Conservation (phyloP, 2,329 filamentous ascomycete genomes). For the Claviceps capensis region DNA sequence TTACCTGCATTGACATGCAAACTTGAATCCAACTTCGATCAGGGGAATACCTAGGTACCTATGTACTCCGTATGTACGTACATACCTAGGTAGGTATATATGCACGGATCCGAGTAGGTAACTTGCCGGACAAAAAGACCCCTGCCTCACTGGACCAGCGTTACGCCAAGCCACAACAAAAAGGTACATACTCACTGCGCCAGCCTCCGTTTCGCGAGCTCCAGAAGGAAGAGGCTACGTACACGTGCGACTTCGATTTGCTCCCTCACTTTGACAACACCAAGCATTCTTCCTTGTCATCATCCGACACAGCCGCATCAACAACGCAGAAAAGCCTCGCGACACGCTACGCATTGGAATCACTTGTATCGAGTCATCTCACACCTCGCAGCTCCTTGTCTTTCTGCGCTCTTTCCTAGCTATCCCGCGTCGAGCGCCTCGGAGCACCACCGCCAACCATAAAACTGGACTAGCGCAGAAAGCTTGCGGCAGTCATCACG, state of each 20-base stretch:
- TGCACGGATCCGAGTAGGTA: not conserved
- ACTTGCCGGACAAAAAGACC: not conserved
- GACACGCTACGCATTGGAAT: not conserved
- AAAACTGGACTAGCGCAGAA: not conserved
- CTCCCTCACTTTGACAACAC: conserved; percentile 14
- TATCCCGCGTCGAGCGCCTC: conserved; percentile 1
- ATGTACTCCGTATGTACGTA: no score
- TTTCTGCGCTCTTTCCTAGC: not conserved
- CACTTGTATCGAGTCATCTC: not conserved
- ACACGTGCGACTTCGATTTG: conserved; percentile 5
- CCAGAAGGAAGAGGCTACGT: conserved; percentile 18
- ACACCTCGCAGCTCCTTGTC: not conserved
- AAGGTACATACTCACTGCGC: conserved; percentile 1
- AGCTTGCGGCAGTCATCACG: conserved; percentile 21
- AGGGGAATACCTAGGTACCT: no score
- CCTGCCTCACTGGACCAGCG: not conserved
- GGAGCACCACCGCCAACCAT: not conserved
- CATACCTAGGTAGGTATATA: no score
- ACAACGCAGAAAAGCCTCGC: conserved; percentile 7
- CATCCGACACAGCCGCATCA: conserved; percentile 10
- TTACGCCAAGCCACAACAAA: conserved; percentile 4
- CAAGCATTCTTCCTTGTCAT: conserved; percentile 6
- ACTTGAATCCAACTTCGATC: no score
- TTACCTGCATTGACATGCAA: no score
- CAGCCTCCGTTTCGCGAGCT: conserved; percentile 3